Percentiles rank a stretch among this genome's conserved stretches.
Evolutionary conservation across 331 rosid genomes (phyloP).

Genomic region (Quercus tomentella): DNA sequence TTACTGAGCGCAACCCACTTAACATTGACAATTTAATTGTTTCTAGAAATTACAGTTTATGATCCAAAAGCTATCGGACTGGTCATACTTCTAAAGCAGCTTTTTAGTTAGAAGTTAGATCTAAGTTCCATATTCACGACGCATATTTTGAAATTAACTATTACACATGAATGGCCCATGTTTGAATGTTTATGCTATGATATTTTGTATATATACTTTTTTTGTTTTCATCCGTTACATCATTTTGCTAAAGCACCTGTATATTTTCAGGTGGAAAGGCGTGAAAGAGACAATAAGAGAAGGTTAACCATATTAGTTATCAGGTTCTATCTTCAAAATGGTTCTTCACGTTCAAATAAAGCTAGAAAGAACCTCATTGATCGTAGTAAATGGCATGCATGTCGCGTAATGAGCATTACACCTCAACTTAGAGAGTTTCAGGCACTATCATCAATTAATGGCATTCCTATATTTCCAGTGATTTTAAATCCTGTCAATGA

Average conservation of each 20-base stretch:
- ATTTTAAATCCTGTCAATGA: constrained; percentile 57
- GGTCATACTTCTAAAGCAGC: not conserved
- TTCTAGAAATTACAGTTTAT: not conserved
- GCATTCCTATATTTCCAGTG: constrained; percentile 73
- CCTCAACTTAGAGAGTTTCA: constrained; percentile 92
- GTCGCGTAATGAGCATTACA: constrained; percentile 84
- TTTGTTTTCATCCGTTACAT: not conserved
- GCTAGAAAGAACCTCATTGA: constrained; percentile 87
- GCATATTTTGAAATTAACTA: not conserved
- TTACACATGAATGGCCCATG: not conserved
- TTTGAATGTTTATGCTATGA: constrained; percentile 1
- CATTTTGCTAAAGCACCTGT: constrained; percentile 33
- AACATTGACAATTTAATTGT: not conserved
- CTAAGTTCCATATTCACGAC: not conserved
- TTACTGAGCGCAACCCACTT: not conserved
- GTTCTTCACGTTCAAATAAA: constrained; percentile 77
- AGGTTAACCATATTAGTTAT: constrained; percentile 56
- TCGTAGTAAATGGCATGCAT: constrained; percentile 92
- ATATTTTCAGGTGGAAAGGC: constrained; percentile 86
- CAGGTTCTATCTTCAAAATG: constrained; percentile 82
- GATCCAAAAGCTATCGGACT: not conserved
- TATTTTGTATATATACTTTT: not conserved
- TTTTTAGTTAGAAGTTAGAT: not conserved
- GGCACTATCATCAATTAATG: constrained; percentile 85
- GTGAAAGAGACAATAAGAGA: constrained; percentile 82